Percentiles rank a stretch among this genome's conserved stretches.
These are phyloP conservation scores for Suillus brevipes DNA, from an alignment of 768 basidiomycete species.

Conservation along the genomic window DNA sequence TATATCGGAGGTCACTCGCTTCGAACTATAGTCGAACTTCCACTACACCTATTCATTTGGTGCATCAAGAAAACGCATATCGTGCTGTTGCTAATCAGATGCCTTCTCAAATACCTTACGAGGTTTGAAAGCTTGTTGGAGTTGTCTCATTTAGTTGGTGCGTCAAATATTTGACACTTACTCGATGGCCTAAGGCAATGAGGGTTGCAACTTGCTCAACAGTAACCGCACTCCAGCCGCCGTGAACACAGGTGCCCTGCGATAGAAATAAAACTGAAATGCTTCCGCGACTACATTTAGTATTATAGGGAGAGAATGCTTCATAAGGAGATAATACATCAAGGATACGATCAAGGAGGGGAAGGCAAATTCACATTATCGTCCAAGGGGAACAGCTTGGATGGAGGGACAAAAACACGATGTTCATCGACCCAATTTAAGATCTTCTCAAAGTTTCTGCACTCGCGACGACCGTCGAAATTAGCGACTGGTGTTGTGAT, in stretches of 20 bases:
- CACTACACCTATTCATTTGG: neutral
- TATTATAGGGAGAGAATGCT: too few species aligned
- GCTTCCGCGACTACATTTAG: neutral
- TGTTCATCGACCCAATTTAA: neutral
- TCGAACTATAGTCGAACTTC: neutral
- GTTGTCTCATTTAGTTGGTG: too few species aligned
- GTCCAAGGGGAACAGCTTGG: neutral
- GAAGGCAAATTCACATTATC: neutral
- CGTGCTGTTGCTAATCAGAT: neutral
- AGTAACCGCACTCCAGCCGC: neutral
- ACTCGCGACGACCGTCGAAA: neutral
- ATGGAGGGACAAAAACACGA: neutral
- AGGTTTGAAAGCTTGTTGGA: too few species aligned
- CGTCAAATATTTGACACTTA: too few species aligned
- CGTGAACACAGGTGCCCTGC: neutral
- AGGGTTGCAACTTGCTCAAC: neutral
- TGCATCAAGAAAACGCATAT: neutral
- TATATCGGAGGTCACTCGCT: neutral
- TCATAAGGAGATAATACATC: neutral
- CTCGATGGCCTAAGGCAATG: too few species aligned
- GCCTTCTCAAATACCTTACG: neutral
- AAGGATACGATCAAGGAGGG: neutral
- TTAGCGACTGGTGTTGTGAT: neutral
- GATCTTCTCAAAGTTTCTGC: constrained; percentile 1
- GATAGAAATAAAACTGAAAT: neutral